Evolutionary conservation across 495 filamentous ascomycete genomes (phyloP).

Genomic region (Aspergillus leporis): DNA sequence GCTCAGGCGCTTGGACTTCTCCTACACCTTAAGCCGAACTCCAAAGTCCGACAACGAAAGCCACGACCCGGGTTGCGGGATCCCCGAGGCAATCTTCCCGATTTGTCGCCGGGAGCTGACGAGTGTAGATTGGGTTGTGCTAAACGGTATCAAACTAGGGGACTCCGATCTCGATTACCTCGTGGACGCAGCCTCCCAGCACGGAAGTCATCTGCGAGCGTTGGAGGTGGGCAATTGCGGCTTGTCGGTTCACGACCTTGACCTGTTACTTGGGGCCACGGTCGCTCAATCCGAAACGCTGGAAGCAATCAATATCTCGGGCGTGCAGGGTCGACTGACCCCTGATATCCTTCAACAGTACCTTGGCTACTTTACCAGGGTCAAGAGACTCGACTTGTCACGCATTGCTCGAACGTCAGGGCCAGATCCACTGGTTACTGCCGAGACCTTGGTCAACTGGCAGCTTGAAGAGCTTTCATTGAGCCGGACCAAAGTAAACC

Average conservation of each 20-base stretch:
- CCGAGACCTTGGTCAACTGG: slow-evolving; percentile 71
- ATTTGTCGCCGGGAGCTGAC: slow-evolving; percentile 72
- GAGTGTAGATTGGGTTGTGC: slow-evolving; percentile 75
- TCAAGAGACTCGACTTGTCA: slow-evolving; percentile 72
- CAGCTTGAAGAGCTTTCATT: slow-evolving; percentile 72
- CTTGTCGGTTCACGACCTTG: slow-evolving; percentile 55
- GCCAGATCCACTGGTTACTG: slow-evolving; percentile 62
- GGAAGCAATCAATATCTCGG: slow-evolving; percentile 75
- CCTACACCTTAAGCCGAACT: slow-evolving; percentile 52
- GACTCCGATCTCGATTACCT: slow-evolving; percentile 76
- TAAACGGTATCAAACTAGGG: slow-evolving; percentile 82
- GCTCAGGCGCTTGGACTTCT: slow-evolving; percentile 66
- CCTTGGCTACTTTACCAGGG: slow-evolving; percentile 64
- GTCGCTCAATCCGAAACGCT: slow-evolving; percentile 67
- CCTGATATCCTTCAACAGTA: slow-evolving; percentile 62
- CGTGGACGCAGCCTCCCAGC: slow-evolving; percentile 66
- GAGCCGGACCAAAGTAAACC: slow-evolving; percentile 63
- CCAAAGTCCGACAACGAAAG: slow-evolving; percentile 51
- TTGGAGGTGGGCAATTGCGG: slow-evolving; percentile 81
- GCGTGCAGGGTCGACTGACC: slow-evolving; percentile 71
- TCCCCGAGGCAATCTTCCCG: slow-evolving; percentile 77
- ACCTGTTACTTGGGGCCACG: slow-evolving; percentile 45
- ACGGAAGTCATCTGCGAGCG: slow-evolving; percentile 67
- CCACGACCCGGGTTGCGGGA: slow-evolving; percentile 70
- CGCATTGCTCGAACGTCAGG: slow-evolving; percentile 64